phyloP scores from a whole-genome alignment of 2,329 filamentous ascomycete species.

The Fusarium sp. region DNA sequence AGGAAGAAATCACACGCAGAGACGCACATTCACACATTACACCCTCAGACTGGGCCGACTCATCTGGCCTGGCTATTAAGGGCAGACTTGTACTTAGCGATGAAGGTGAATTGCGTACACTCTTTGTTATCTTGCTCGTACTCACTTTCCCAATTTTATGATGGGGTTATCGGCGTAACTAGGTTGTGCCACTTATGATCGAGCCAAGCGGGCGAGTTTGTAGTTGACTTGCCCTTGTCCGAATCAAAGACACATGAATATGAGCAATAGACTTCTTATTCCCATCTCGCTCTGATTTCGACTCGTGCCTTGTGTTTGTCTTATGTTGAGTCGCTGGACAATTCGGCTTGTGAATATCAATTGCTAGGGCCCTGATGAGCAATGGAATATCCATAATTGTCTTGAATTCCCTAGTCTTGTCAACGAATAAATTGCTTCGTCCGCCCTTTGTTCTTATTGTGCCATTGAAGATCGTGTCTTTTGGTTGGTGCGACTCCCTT shows the following conservation, averaged over 20 bases:
- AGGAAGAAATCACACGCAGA: conserved; percentile 34
- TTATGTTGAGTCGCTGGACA: conserved; percentile 4
- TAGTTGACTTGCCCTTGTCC: conserved; percentile 13
- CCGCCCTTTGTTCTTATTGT: conserved; percentile 36
- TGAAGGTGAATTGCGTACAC: conserved; percentile 21
- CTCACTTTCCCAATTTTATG: conserved; percentile 13
- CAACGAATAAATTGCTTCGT: conserved; percentile 28
- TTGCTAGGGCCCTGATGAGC: neutral
- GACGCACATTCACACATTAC: conserved; percentile 27
- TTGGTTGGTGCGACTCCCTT: conserved; percentile 36
- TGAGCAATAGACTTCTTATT: conserved; percentile 7
- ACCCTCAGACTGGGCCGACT: conserved; percentile 33
- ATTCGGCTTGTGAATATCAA: conserved; percentile 1
- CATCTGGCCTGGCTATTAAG: conserved; percentile 36
- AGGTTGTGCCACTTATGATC: conserved; percentile 3
- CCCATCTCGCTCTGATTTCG: neutral
- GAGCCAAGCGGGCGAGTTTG: conserved; percentile 18
- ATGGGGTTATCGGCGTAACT: conserved; percentile 8
- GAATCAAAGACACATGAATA: conserved; percentile 21
- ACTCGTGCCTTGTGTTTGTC: conserved; percentile 1
- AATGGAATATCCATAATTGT: conserved; percentile 26
- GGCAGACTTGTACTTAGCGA: conserved; percentile 34
- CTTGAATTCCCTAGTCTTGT: conserved; percentile 19
- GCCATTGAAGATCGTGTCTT: conserved; percentile 3
- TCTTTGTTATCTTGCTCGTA: conserved; percentile 23